Evolutionary conservation across 2,329 filamentous ascomycete genomes (phyloP).

Genomic region (Colletotrichum liriopes): DNA sequence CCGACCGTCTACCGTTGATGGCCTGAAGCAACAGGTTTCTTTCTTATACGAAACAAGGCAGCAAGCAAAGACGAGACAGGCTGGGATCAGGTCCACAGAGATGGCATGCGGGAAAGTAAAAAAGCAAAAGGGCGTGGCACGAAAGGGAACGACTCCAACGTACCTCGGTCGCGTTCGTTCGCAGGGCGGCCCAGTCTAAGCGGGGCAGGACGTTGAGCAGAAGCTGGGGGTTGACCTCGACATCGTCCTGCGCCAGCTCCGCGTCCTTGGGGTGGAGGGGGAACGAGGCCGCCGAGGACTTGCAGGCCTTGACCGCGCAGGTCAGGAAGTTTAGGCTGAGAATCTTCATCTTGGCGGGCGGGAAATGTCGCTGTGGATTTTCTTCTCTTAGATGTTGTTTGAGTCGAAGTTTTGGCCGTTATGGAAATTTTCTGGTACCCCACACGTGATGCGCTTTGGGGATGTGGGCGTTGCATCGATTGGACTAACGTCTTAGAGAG

Average conservation of each 20-base stretch:
- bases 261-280: constrained; percentile 94
- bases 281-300: constrained; percentile 83
- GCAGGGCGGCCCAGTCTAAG: constrained; percentile 89
- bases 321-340: constrained; percentile 97
- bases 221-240: constrained; percentile 86
- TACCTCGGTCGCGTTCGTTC: constrained; percentile 84
- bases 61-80: neutral
- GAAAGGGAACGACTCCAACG: constrained; percentile 45
- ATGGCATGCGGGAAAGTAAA: neutral
- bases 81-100: neutral
- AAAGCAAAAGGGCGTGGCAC: neutral
- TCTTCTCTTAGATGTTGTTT: constrained; percentile 13
- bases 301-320: constrained; percentile 96
- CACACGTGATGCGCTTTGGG: constrained; percentile 40
- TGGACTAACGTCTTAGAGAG: constrained; percentile 10
- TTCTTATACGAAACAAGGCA: neutral
- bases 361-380: constrained; percentile 1
- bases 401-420: constrained; percentile 35
- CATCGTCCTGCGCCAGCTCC: constrained; percentile 87
- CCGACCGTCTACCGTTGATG: neutral
- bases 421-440: constrained; percentile 41
- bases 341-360: constrained; percentile 80
- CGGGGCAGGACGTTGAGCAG: constrained; percentile 88
- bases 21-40: neutral
- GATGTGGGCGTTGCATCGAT: constrained; percentile 33